Evolutionary conservation across 1,139 yeast species (phyloP).

Genomic region (Sugiyamaella grinbergsii): DNA sequence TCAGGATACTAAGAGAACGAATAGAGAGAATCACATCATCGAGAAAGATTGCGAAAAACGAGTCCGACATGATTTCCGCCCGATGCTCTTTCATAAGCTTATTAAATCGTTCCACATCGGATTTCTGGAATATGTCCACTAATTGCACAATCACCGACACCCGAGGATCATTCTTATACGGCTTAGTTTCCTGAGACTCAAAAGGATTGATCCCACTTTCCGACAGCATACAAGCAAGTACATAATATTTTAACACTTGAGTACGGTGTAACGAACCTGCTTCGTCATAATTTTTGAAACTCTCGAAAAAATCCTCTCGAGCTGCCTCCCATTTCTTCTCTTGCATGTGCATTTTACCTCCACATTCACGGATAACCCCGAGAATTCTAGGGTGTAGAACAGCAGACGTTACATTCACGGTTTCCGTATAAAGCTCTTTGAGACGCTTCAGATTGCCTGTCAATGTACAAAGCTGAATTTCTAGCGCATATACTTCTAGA

Average conservation of each 20-base stretch:
- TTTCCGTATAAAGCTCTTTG: slow-evolving; percentile 52
- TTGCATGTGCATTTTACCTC: slow-evolving; percentile 68
- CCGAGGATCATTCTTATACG: slow-evolving; percentile 46
- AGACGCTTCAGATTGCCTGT: slow-evolving; percentile 47
- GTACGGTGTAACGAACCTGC: slow-evolving; percentile 65
- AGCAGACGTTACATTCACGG: slow-evolving; percentile 56
- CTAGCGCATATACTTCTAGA: slow-evolving; percentile 66
- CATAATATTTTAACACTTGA: slow-evolving; percentile 59
- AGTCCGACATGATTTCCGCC: slow-evolving; percentile 36
- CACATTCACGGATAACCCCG: slow-evolving; percentile 74
- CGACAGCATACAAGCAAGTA: slow-evolving; percentile 63
- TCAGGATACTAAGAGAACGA: slow-evolving; percentile 43
- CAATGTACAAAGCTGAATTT: slow-evolving; percentile 55
- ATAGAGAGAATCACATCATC: slow-evolving; percentile 41
- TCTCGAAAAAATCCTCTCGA: slow-evolving; percentile 65
- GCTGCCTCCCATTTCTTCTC: slow-evolving; percentile 61
- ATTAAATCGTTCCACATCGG: slow-evolving; percentile 45
- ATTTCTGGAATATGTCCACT: slow-evolving; percentile 44
- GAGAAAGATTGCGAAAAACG: slow-evolving; percentile 38
- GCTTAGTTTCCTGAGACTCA: slow-evolving; percentile 52
- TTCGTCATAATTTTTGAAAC: slow-evolving; percentile 77
- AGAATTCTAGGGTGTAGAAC: slow-evolving; percentile 74
- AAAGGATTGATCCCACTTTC: slow-evolving; percentile 69
- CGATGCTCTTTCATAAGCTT: slow-evolving; percentile 35
- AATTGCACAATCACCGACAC: slow-evolving; percentile 44